Percentiles rank a stretch among this genome's conserved stretches.
These are phyloP conservation scores for Myxozyma nipponensis DNA, from an alignment of 805 yeast species.

Conservation along the genomic window DNA sequence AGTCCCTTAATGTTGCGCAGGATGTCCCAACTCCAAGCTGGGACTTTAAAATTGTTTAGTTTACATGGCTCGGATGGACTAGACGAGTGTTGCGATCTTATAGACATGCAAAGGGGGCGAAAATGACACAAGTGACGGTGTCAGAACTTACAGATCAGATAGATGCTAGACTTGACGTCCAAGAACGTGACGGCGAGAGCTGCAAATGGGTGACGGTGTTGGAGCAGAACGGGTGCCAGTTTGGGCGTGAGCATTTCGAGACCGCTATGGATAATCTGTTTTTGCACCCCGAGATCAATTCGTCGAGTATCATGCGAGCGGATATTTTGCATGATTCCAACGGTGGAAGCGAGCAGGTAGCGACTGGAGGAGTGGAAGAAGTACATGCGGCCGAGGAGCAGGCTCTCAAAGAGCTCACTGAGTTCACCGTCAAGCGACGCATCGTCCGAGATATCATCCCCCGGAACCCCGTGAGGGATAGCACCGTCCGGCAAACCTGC, in stretches of 20 bases:
- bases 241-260: conserved; percentile 45
- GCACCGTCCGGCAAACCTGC: conserved; percentile 81
- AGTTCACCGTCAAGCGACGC: conserved; percentile 26
- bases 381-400: not conserved
- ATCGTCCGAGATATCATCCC: conserved; percentile 88
- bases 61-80: no score
- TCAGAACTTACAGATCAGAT: no score
- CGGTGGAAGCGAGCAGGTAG: no score
- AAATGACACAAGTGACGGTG: no score
- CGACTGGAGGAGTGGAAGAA: not conserved
- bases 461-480: conserved; percentile 82
- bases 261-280: conserved; percentile 72
- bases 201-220: not conserved
- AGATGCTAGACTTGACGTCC: not conserved
- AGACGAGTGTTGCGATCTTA: no score
- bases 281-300: conserved; percentile 79
- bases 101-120: no score
- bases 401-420: not conserved
- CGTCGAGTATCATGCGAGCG: conserved; percentile 85
- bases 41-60: no score
- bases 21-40: no score
- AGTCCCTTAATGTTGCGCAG: no score
- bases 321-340: conserved; percentile 49
- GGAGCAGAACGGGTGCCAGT: conserved; percentile 4
- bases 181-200: not conserved